These are phyloP conservation scores for Colletotrichum sp. DNA, from an alignment of 2,329 filamentous ascomycete species.

Conservation along the genomic window DNA sequence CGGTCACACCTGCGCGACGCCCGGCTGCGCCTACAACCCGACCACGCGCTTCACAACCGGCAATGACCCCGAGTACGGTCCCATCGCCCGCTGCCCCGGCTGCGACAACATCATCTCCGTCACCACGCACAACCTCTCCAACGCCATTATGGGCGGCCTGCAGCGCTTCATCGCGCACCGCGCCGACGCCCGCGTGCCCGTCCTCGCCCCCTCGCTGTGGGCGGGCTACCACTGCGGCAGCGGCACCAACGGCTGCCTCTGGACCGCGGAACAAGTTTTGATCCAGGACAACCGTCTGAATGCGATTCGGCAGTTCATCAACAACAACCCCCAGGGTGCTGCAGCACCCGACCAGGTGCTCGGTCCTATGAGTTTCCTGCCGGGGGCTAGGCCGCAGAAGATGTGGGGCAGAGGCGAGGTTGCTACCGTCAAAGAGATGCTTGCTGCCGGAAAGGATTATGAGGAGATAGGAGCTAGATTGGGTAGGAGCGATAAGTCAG, in stretches of 20 bases:
- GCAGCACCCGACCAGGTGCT: not conserved
- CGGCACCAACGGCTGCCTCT: not conserved
- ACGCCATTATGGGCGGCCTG: not conserved
- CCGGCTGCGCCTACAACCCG: not conserved
- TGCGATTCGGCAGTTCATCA: not conserved
- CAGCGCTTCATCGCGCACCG: not conserved
- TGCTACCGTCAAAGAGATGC: not conserved
- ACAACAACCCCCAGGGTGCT: not conserved
- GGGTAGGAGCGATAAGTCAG: not conserved
- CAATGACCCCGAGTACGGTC: not conserved
- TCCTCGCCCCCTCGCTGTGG: conserved; percentile 14
- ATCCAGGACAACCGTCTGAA: not conserved
- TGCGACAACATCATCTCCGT: not conserved
- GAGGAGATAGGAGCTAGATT: not conserved
- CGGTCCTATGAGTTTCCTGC: not conserved
- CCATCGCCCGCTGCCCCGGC: not conserved
- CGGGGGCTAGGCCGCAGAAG: not conserved
- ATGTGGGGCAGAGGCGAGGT: not conserved
- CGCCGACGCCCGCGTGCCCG: conserved; percentile 15
- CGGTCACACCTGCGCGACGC: not conserved
- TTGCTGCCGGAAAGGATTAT: not conserved
- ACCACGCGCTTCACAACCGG: not conserved
- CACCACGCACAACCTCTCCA: not conserved
- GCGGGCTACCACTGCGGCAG: not conserved
- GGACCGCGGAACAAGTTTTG: not conserved